Conservation (phyloP, 2,329 filamentous ascomycete genomes). For the Botryotinia convoluta region DNA sequence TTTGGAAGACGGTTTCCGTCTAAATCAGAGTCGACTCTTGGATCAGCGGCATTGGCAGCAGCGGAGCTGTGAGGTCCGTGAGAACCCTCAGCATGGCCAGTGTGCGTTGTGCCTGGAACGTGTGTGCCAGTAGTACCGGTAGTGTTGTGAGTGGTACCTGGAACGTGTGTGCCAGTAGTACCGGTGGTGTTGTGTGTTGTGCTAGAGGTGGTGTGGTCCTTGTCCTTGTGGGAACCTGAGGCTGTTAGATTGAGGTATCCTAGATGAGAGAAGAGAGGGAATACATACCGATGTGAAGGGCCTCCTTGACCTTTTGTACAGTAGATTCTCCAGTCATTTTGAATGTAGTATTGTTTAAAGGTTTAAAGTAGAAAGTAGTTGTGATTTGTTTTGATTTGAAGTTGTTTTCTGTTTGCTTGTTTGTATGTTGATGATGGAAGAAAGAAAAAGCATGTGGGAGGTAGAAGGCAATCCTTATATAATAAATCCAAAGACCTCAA, state of each 20-base stretch:
- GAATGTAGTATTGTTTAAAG: conserved; percentile 20
- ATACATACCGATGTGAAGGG: conserved; percentile 33
- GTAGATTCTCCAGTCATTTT: conserved; percentile 44
- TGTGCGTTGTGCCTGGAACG: conserved; percentile 21
- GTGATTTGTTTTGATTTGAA: not conserved
- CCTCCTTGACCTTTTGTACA: conserved; percentile 49
- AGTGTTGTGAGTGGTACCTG: conserved; percentile 7
- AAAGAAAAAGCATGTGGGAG: not conserved
- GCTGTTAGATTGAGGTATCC: not conserved
- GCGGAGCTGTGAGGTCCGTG: conserved; percentile 36
- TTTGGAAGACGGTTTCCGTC: conserved; percentile 45
- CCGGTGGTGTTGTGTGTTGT: not conserved
- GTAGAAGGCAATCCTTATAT: conserved; percentile 9
- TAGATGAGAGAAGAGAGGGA: not conserved
- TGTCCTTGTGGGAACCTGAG: not conserved
- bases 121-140: not conserved
- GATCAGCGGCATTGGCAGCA: conserved; percentile 42
- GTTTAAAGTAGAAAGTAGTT: not conserved
- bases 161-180: not conserved
- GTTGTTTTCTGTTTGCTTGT: not conserved
- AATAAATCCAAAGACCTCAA: not conserved
- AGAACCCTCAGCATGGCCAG: conserved; percentile 27
- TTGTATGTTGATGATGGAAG: not conserved
- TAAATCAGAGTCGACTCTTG: conserved; percentile 40
- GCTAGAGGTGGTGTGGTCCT: not conserved